Evolutionary conservation across 2,329 filamentous ascomycete species (phyloP).

Genomic region (Blastomyces parvus): DNA sequence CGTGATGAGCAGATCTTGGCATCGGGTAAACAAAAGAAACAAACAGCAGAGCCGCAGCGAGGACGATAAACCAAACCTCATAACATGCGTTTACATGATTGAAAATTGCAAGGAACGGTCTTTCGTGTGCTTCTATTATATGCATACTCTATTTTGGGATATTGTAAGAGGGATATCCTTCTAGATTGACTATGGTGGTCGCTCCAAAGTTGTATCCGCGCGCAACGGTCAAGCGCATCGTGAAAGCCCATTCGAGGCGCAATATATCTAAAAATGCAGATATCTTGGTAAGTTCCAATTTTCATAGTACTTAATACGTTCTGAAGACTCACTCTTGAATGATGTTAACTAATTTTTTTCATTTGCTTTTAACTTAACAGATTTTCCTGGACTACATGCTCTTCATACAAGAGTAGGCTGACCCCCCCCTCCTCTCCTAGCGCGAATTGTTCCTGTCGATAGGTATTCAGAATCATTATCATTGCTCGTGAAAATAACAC

Average conservation of each 20-base stretch:
- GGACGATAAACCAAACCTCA: not conserved
- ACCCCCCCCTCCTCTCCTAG: not conserved
- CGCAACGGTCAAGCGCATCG: slow-evolving; percentile 74
- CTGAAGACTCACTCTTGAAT: not conserved
- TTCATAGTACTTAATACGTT: not conserved
- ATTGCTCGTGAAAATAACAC: not conserved
- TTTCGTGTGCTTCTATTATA: not conserved
- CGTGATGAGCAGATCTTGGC: not conserved
- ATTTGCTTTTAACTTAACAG: slow-evolving; percentile 37
- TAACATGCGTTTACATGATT: not conserved
- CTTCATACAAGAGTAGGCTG: slow-evolving; percentile 58
- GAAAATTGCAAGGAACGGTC: not conserved
- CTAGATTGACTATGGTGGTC: slow-evolving; percentile 43
- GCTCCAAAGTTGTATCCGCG: slow-evolving; percentile 73
- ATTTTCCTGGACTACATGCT: slow-evolving; percentile 77
- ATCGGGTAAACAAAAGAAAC: not conserved
- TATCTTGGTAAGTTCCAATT: slow-evolving; percentile 56
- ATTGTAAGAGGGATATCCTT: not conserved
- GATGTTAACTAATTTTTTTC: not conserved
- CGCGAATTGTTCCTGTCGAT: not conserved
- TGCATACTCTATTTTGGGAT: not conserved
- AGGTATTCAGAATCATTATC: not conserved
- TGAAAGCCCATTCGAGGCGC: slow-evolving; percentile 78
- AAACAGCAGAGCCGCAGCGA: too few species aligned
- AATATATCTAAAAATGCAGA: slow-evolving; percentile 78